Conservation (phyloP, 2,329 filamentous ascomycete genomes). For the Penicillium sp. region DNA sequence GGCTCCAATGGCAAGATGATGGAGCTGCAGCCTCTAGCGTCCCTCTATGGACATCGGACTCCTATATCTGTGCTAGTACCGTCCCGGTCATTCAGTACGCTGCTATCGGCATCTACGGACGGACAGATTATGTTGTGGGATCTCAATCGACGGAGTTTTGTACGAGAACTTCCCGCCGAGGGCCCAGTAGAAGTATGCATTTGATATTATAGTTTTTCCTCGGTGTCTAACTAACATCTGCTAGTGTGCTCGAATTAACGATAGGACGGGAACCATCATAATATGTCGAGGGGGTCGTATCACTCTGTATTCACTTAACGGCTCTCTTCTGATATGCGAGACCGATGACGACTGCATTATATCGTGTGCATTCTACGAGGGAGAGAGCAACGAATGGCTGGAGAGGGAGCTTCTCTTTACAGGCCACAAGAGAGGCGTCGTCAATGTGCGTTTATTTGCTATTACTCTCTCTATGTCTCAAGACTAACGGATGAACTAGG, state of each 20-base stretch:
- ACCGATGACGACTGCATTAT: slow-evolving; percentile 70
- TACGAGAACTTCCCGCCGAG: slow-evolving; percentile 64
- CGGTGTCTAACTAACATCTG: slow-evolving; percentile 25
- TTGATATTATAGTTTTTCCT: background rate
- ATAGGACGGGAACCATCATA: slow-evolving; percentile 84
- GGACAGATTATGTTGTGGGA: slow-evolving; percentile 90
- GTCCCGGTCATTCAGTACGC: slow-evolving; percentile 80
- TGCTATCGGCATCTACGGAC: slow-evolving; percentile 77
- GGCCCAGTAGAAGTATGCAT: slow-evolving; percentile 46
- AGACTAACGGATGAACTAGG: slow-evolving; percentile 28
- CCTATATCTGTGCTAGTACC: slow-evolving; percentile 79
- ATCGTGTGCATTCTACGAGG: slow-evolving; percentile 89
- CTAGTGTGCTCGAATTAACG: slow-evolving; percentile 81
- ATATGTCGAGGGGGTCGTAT: slow-evolving; percentile 74
- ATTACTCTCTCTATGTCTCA: background rate
- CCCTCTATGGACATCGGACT: slow-evolving; percentile 84
- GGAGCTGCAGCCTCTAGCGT: slow-evolving; percentile 73
- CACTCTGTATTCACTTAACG: slow-evolving; percentile 82
- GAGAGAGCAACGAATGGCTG: slow-evolving; percentile 84
- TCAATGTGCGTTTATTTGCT: slow-evolving; percentile 54
- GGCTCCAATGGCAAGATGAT: slow-evolving; percentile 63
- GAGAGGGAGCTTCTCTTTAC: slow-evolving; percentile 84
- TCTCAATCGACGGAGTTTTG: slow-evolving; percentile 81
- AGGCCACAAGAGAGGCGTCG: slow-evolving; percentile 76
- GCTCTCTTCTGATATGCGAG: slow-evolving; percentile 71